phyloP scores from a whole-genome alignment of 768 basidiomycete species.

The Pilatotrama ljubarskyi region DNA sequence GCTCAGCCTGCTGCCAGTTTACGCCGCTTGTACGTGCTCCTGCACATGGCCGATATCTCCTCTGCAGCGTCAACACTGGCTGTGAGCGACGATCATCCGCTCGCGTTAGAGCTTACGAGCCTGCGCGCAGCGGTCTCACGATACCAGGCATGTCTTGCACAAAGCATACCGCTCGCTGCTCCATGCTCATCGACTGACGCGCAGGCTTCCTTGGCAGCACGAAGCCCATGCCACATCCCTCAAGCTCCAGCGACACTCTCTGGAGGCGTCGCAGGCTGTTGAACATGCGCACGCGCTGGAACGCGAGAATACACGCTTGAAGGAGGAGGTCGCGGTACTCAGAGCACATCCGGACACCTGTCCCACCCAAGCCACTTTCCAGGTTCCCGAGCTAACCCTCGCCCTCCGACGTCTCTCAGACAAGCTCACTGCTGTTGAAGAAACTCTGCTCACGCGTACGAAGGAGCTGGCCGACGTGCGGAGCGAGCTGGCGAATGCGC shows the following conservation, averaged over 20 bases:
- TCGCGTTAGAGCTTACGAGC: conserved; percentile 38
- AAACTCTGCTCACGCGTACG: conserved; percentile 49
- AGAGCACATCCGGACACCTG: conserved; percentile 51
- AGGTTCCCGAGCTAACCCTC: conserved; percentile 59
- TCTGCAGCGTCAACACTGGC: neutral
- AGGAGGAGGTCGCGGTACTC: conserved; percentile 56
- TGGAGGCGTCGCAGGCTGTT: conserved; percentile 51
- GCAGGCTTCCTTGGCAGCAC: conserved; percentile 47
- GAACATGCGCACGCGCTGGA: conserved; percentile 52
- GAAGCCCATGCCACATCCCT: conserved; percentile 67
- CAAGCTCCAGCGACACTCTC: conserved; percentile 62
- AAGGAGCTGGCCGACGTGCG: conserved; percentile 45
- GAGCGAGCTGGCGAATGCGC: conserved; percentile 46
- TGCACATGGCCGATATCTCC: conserved; percentile 15
- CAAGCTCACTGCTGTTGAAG: conserved; percentile 64
- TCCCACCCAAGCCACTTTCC: conserved; percentile 38
- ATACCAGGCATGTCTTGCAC: conserved; percentile 35
- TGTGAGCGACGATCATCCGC: conserved; percentile 37
- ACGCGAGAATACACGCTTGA: conserved; percentile 57
- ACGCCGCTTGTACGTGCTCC: conserved; percentile 18
- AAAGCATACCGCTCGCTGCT: conserved; percentile 1
- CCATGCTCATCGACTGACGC: conserved; percentile 28
- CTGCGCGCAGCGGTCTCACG: conserved; percentile 35
- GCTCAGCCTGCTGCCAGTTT: conserved; percentile 10
- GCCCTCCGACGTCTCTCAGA: conserved; percentile 68